A percentile compares a stretch with the other conserved stretches of the same genome.
Conservation (phyloP, 441 rosid species). For the Erodium moschatum region DNA sequence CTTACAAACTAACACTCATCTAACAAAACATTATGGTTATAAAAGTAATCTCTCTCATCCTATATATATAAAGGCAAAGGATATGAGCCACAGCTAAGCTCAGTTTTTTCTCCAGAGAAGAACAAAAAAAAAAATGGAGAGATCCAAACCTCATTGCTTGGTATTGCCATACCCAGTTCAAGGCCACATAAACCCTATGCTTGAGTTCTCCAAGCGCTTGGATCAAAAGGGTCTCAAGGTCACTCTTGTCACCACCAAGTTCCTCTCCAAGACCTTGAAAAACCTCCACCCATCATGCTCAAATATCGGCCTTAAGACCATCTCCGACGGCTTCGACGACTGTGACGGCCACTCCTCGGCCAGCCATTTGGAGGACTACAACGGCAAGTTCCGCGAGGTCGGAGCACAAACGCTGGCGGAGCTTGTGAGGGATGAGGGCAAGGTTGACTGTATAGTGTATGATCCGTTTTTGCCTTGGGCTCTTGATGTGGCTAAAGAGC, state of each 20-base stretch:
- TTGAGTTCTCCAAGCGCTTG: constrained; percentile 50
- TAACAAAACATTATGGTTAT: too few relatives aligned
- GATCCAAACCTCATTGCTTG: constrained; percentile 22
- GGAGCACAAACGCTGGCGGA: constrained; percentile 30
- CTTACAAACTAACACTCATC: too few relatives aligned
- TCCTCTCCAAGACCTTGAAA: constrained; percentile 5
- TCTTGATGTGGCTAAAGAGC: constrained; percentile 32
- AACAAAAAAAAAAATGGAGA: background rate
- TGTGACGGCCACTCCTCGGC: constrained; percentile 23
- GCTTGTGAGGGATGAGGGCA: constrained; percentile 24
- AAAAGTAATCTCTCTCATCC: too few relatives aligned
- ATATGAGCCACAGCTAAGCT: too few relatives aligned
- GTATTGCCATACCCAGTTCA: constrained; percentile 34
- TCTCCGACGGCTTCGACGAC: constrained; percentile 35
- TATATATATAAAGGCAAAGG: too few relatives aligned
- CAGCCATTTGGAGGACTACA: constrained; percentile 18
- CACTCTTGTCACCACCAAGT: constrained; percentile 26
- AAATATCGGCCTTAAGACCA: constrained; percentile 19
- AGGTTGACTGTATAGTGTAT: constrained; percentile 29
- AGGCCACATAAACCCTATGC: constrained; percentile 64
- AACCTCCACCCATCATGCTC: too few relatives aligned
- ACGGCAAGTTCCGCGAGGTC: constrained; percentile 11
- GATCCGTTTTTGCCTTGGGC: constrained; percentile 42
- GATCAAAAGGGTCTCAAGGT: constrained; percentile 40
- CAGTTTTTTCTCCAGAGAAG: too few relatives aligned